Evolutionary conservation across 139 green algal species (phyloP).

Genomic region (Nannochloris sp.): DNA sequence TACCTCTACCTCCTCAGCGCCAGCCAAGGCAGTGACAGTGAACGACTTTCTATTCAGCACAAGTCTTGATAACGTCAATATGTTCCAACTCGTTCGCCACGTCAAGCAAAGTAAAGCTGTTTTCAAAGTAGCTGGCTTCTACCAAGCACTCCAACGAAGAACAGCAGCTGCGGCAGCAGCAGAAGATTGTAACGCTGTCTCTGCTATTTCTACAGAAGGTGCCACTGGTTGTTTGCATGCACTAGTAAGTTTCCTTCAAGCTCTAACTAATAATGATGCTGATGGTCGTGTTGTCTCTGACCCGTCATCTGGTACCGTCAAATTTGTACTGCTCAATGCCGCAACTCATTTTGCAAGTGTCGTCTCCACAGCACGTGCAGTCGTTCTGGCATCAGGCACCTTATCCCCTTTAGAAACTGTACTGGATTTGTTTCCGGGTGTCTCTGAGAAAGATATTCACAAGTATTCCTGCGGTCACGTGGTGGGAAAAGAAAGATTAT

Average conservation of each 20-base stretch:
- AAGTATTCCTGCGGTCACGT: conserved; percentile 87
- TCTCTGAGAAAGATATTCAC: conserved; percentile 23
- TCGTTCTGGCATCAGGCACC: conserved; percentile 88
- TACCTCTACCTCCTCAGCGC: neutral
- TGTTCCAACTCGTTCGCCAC: conserved; percentile 75
- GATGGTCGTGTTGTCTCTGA: conserved; percentile 82
- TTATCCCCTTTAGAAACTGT: conserved; percentile 60
- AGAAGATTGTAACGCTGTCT: neutral
- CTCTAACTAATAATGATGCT: conserved; percentile 68
- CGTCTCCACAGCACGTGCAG: conserved; percentile 42
- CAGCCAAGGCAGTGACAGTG: conserved; percentile 30
- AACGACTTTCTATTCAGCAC: conserved; percentile 78
- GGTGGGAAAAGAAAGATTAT: conserved; percentile 36
- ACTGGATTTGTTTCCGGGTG: conserved; percentile 51
- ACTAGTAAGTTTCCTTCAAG: conserved; percentile 58
- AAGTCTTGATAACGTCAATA: conserved; percentile 84
- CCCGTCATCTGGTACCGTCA: conserved; percentile 20
- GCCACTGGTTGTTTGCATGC: conserved; percentile 46
- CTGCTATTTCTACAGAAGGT: neutral
- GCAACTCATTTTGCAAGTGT: conserved; percentile 65
- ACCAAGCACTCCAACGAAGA: neutral
- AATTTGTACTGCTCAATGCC: conserved; percentile 88
- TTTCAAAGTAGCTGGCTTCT: conserved; percentile 69
- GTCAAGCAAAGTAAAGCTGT: conserved; percentile 69
- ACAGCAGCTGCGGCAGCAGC: neutral